Percentiles rank a stretch among this genome's conserved stretches.
Conservation (phyloP, 2,329 filamentous ascomycete species). For the Aquanectria penicillioides region DNA sequence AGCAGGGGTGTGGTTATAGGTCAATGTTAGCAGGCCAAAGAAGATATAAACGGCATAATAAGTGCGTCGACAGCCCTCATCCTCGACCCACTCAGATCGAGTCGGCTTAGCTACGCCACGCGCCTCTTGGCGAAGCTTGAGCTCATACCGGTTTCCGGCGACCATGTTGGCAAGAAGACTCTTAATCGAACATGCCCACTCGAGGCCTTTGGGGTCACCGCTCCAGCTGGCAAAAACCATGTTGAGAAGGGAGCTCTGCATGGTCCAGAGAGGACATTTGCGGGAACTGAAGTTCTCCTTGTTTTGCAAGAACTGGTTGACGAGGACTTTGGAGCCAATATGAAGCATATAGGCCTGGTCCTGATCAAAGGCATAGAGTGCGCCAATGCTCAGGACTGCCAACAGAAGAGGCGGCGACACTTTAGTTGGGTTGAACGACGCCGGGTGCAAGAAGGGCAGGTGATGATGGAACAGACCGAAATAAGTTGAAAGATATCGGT, state of each 20-base stretch:
- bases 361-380: slow-evolving; percentile 95
- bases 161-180: slow-evolving; percentile 99
- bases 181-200: slow-evolving; percentile 99
- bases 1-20: slow-evolving; percentile 97
- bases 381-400: slow-evolving; percentile 93
- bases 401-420: slow-evolving; percentile 86
- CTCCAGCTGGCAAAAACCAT: slow-evolving; percentile 99
- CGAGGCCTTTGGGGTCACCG: slow-evolving; percentile 94
- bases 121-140: slow-evolving; percentile 91
- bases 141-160: slow-evolving; percentile 93
- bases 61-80: slow-evolving; percentile 94
- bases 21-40: slow-evolving; percentile 93
- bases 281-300: slow-evolving; percentile 99
- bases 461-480: slow-evolving; percentile 98
- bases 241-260: slow-evolving; percentile 96
- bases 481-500: slow-evolving; percentile 94
- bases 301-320: slow-evolving; percentile 96
- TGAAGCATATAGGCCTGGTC: slow-evolving; percentile 97
- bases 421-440: slow-evolving; percentile 85
- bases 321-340: slow-evolving; percentile 95
- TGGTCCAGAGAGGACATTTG: slow-evolving; percentile 97
- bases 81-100: slow-evolving; percentile 93
- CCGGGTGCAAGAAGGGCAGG: slow-evolving; percentile 91
- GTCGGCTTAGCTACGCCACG: slow-evolving; percentile 80
- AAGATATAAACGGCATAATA: slow-evolving; percentile 99